Evolutionary conservation across 495 filamentous ascomycete genomes (phyloP).

Genomic region (Penicillium ochrochloron): DNA sequence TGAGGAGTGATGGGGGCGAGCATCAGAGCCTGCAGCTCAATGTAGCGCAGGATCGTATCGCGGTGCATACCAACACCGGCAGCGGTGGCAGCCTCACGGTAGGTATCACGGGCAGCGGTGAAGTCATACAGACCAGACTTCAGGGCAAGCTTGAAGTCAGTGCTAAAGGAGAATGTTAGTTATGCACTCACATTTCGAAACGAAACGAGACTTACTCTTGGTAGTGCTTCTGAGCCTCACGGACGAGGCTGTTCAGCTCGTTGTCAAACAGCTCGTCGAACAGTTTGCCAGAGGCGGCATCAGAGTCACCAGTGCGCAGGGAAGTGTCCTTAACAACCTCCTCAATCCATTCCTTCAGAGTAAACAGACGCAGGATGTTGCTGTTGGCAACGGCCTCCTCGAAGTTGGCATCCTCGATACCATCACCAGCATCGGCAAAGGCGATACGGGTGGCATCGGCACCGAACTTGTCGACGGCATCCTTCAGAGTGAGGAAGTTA

Average conservation of each 20-base stretch:
- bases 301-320: slow-evolving; percentile 73
- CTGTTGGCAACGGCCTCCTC: slow-evolving; percentile 92
- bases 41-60: slow-evolving; percentile 73
- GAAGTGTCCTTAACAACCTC: slow-evolving; percentile 73
- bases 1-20: slow-evolving; percentile 84
- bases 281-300: slow-evolving; percentile 81
- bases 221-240: slow-evolving; percentile 77
- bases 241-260: slow-evolving; percentile 84
- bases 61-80: slow-evolving; percentile 83
- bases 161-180: slow-evolving; percentile 50
- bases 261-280: slow-evolving; percentile 95
- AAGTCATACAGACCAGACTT: slow-evolving; percentile 92
- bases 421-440: slow-evolving; percentile 92
- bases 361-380: slow-evolving; percentile 83
- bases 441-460: slow-evolving; percentile 91
- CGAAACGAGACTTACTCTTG: slow-evolving; percentile 53
- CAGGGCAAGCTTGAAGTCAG: slow-evolving; percentile 88
- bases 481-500: slow-evolving; percentile 91
- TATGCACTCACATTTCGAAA: neutral
- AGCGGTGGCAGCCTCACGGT: slow-evolving; percentile 77
- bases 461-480: slow-evolving; percentile 88
- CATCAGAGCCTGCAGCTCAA: slow-evolving; percentile 84
- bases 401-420: slow-evolving; percentile 95
- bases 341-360: slow-evolving; percentile 90
- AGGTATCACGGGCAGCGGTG: slow-evolving; percentile 81